Conservation (phyloP, 1,284 basidiomycete genomes). For the Leccinum fallax region DNA sequence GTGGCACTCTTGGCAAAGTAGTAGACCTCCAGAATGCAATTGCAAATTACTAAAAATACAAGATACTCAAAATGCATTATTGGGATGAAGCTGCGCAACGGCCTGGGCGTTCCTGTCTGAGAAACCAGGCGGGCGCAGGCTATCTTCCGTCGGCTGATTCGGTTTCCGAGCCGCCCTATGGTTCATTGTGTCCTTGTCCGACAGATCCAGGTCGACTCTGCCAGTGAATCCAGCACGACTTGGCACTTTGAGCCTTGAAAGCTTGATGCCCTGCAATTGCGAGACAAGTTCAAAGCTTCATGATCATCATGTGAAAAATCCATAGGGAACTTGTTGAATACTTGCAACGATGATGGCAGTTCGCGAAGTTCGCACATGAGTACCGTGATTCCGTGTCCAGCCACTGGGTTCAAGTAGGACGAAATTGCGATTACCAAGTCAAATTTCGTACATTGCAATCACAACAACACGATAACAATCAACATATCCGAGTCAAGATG, state of each 20-base stretch:
- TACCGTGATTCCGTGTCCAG: not conserved
- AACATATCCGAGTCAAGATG: not conserved
- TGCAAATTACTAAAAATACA: not conserved
- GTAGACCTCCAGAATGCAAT: no score
- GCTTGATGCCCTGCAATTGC: not conserved
- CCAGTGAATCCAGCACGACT: not conserved
- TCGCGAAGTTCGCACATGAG: not conserved
- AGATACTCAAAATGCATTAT: not conserved
- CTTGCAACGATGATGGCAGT: not conserved
- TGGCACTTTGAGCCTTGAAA: not conserved
- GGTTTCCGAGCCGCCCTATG: not conserved
- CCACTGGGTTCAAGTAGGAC: not conserved
- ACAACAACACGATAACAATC: not conserved
- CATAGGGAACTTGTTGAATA: not conserved
- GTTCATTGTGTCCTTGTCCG: not conserved
- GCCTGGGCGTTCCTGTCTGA: not conserved
- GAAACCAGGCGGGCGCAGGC: not conserved
- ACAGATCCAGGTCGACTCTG: not conserved
- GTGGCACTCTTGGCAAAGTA: no score
- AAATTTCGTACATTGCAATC: not conserved
- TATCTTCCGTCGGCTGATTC: not conserved
- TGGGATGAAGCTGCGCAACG: not conserved
- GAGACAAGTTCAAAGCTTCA: not conserved
- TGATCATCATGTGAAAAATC: not conserved
- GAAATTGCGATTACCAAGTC: not conserved